Evolutionary conservation across 495 filamentous ascomycete species (phyloP), one percentile per base, ranked within the genome.

Genomic region (Elasticomyces elasticus): DNA sequence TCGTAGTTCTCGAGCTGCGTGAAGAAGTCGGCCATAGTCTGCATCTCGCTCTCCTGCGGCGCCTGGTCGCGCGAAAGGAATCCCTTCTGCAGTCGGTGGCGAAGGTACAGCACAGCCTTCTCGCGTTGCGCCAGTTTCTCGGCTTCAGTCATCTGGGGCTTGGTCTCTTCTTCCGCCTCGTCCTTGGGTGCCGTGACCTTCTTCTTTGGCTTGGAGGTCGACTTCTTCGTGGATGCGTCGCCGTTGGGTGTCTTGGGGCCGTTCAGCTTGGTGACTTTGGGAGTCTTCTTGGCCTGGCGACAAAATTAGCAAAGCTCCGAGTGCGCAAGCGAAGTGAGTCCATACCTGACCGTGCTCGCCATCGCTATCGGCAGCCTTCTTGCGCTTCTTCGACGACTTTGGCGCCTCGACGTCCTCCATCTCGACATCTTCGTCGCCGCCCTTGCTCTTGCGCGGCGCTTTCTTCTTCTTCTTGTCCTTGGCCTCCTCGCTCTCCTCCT

Each of bases 51-150:
- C 55, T 85, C 84, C 70, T 88, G 84, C 17, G 90, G 90, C 22
- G 80, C 77, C 49, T 81, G 77, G 54, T 94, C 88, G 17, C 84
- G 77, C 15, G 84, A 85, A 19, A 96, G 79, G 59, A 96, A 86
- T 0, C 87, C 90, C 65, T 90, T 89, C 65, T 96, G 90, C 20
- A 96, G 81, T 65, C 85, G 84, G 71, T 96, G 89, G 47, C 90
- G 83, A 37, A 91, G 75, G 70, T 87, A 94, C 4, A 94, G 71
- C 20, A 95, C 86, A 74, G 73, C 37, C 63, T 82, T 83, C 65
- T 83, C 72, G 54, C 78, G 80, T 63, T 78, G 82, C 31, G 79
- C 73, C 2, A 54, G 52, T 59, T 81, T 77, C 13, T 80, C 71
- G 62, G 84, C 83, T 58, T 83, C 76, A 3, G 76, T 77, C 23